phyloP scores from a whole-genome alignment of 2,329 filamentous ascomycete species.

The Colletotrichum shisoi region DNA sequence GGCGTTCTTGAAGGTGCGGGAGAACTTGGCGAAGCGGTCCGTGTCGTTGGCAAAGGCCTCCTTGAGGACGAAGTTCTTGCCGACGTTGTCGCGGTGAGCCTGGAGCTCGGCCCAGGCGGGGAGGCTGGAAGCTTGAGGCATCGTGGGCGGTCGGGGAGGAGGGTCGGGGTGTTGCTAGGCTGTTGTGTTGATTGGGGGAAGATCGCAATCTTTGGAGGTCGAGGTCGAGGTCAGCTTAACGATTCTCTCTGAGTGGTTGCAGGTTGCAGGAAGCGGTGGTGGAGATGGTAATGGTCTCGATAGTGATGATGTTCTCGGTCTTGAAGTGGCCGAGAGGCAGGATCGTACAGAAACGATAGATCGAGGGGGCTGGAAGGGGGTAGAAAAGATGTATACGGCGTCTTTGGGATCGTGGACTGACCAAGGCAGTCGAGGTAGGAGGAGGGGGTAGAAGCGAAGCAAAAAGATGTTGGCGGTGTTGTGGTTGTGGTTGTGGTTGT shows the following conservation, averaged over 20 bases:
- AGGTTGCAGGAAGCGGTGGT: neutral
- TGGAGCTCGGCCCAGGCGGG: conserved; percentile 90
- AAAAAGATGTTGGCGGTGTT: too few relatives aligned
- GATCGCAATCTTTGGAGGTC: neutral
- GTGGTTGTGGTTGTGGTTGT: neutral
- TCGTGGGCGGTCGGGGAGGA: conserved; percentile 48
- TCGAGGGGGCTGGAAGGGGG: neutral
- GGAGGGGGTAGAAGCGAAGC: neutral
- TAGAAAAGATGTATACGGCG: conserved; percentile 6
- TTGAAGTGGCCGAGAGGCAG: neutral
- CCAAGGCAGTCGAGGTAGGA: conserved; percentile 3
- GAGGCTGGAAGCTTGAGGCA: conserved; percentile 87
- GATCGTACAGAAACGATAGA: neutral
- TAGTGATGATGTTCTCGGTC: neutral
- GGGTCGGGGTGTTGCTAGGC: neutral
- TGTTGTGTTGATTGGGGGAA: neutral
- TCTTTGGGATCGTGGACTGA: conserved; percentile 29
- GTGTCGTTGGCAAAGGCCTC: conserved; percentile 90
- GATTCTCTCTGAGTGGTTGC: neutral
- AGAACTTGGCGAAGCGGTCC: conserved; percentile 88
- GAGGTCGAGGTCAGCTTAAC: neutral
- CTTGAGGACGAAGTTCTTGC: conserved; percentile 90
- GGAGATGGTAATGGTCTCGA: neutral
- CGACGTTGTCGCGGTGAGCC: conserved; percentile 84
- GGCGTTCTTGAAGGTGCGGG: conserved; percentile 78